Evolutionary conservation across 1,284 basidiomycete genomes (phyloP), one percentile per base, ranked within the genome.

Genomic region (Malassezia equina): DNA sequence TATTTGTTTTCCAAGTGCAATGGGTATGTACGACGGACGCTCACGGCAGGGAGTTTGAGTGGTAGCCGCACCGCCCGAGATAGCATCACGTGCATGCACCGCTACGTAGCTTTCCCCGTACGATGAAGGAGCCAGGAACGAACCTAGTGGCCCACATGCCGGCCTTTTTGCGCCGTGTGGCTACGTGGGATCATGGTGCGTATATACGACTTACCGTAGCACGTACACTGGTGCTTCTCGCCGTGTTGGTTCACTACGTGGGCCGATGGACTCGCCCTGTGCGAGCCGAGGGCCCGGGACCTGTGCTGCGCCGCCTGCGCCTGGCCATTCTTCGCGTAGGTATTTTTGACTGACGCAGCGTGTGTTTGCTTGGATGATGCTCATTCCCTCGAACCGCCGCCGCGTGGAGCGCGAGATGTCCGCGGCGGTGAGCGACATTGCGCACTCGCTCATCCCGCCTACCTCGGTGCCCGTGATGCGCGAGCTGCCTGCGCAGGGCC

Each of bases 1-100:
- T 99, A 98, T 77, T 81, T 98, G 25, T 99, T 99, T 75, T 83
- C 87, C 55, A 94, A 95, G 76, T 96, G 93, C 78, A 91, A 75
- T 39, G 76, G 75, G 69, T 74, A 27, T 13, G 69, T 69, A 34
- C 4, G n/a, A n/a, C 23, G 4, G n/a, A 4, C 17, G 24, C n/a
- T 28, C 28, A 27, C 40, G 7, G 8, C 52, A 56, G 55, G 32
- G 55, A 57, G 21, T 57, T 57, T 24, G 55, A 57, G 27, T 57
- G 55, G 55, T 57, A 57, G 31, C 25, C 32, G 3, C 31, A 32
- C 3, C 6, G 31, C 15, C 32, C 7, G 28, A 6, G 17, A 46
- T 19, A 24, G 44, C 44, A 24, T 27, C 41, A 27, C 41, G 41
- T 43, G 41, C 8, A 1, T 8, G 36, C 15, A n/a, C 19, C 36